phyloP scores from a whole-genome alignment of 129 eudicot genomes.

The Chrysanthemum makinoi region DNA sequence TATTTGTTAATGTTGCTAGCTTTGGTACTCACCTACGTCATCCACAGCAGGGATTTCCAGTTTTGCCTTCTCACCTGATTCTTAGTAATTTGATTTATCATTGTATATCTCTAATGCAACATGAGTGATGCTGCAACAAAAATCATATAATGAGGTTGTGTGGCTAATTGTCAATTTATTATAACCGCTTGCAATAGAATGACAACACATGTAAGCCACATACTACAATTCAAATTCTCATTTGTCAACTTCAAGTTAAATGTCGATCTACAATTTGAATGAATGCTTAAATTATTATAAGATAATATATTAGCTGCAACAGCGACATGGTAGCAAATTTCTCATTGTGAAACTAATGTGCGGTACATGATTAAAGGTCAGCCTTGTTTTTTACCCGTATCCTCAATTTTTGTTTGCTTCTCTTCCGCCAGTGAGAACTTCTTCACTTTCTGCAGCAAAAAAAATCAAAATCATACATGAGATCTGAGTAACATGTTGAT shows the following conservation, averaged over 20 bases:
- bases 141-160: neutral
- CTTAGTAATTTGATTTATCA: neutral
- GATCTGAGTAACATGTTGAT: too few relatives aligned
- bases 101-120: neutral
- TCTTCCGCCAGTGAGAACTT: conserved; percentile 56
- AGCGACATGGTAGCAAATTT: neutral
- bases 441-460: conserved; percentile 58
- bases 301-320: neutral
- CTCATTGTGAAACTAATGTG: neutral
- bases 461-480: too few relatives aligned
- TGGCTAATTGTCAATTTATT: neutral
- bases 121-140: neutral
- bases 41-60: conserved; percentile 46
- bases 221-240: conserved; percentile 6
- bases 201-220: neutral
- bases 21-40: conserved; percentile 56
- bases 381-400: conserved; percentile 31
- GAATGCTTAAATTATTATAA: conserved; percentile 14
- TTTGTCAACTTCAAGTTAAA: conserved; percentile 6
- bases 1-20: conserved; percentile 61
- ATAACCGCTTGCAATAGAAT: neutral
- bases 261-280: conserved; percentile 15
- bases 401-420: conserved; percentile 25
- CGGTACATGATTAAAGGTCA: conserved; percentile 19
- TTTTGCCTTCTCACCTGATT: conserved; percentile 20